Evolutionary conservation across 805 yeast genomes (phyloP).

Genomic region (Kurtzmaniella fragi): DNA sequence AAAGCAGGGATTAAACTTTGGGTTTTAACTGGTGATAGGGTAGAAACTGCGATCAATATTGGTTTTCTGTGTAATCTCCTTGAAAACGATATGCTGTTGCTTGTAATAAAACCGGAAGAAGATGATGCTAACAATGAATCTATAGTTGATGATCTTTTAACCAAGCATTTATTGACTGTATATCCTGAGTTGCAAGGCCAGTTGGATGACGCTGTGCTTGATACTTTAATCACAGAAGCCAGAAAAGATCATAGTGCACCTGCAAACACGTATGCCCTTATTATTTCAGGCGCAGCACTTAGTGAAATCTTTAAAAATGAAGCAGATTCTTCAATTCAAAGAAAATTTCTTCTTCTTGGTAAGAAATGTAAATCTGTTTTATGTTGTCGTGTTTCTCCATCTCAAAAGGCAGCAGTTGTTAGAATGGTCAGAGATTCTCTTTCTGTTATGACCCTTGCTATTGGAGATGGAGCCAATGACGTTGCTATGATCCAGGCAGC

Average conservation of each 20-base stretch:
- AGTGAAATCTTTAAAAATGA: conserved; percentile 28
- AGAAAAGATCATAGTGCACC: conserved; percentile 64
- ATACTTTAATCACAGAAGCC: conserved; percentile 45
- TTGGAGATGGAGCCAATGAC: conserved; percentile 86
- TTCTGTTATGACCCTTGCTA: conserved; percentile 72
- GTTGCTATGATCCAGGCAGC: conserved; percentile 88
- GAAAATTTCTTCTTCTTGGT: conserved; percentile 63
- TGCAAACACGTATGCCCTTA: conserved; percentile 48
- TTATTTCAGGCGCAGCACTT: conserved; percentile 69
- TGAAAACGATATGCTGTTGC: conserved; percentile 61
- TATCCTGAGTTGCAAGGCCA: conserved; percentile 42
- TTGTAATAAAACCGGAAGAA: conserved; percentile 58
- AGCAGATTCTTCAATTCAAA: conserved; percentile 12
- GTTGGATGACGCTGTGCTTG: conserved; percentile 19
- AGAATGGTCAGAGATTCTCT: conserved; percentile 57
- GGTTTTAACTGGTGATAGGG: conserved; percentile 81
- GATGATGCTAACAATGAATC: conserved; percentile 43
- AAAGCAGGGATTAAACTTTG: conserved; percentile 76
- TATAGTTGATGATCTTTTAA: conserved; percentile 34
- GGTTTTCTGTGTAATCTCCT: conserved; percentile 75
- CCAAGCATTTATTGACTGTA: conserved; percentile 39
- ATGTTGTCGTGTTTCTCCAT: conserved; percentile 81
- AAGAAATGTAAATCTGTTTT: conserved; percentile 74
- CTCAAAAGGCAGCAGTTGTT: conserved; percentile 77
- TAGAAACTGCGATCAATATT: conserved; percentile 80